Evolutionary conservation across 2,329 filamentous ascomycete species (phyloP).

Genomic region (Zymoseptoria tritici): DNA sequence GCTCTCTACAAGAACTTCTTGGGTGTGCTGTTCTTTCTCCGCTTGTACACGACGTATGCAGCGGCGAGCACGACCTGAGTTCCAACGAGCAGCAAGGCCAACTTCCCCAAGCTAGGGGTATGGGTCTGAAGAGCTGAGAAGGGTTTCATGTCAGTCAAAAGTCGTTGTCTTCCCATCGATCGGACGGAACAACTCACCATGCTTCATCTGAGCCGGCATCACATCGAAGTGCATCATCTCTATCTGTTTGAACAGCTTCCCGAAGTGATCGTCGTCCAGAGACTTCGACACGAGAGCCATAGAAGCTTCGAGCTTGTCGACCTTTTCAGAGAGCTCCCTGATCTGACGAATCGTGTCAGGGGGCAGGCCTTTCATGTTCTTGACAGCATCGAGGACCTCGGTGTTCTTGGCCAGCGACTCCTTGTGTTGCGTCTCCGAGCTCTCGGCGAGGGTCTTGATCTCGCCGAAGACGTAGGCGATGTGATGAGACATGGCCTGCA

Average conservation of each 20-base stretch:
- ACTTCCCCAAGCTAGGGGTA: conserved; percentile 51
- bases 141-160: conserved; percentile 6
- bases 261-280: conserved; percentile 50
- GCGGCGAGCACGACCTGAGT: conserved; percentile 65
- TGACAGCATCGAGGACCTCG: conserved; percentile 26
- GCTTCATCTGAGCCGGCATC: conserved; percentile 43
- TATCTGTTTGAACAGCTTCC: conserved; percentile 47
- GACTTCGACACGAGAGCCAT: conserved; percentile 47
- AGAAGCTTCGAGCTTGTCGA: conserved; percentile 41
- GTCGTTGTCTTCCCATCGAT: not conserved
- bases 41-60: conserved; percentile 72
- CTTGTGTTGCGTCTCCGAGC: conserved; percentile 50
- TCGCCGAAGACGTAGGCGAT: conserved; percentile 55
- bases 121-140: conserved; percentile 44
- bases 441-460: conserved; percentile 44
- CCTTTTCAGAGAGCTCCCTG: conserved; percentile 10
- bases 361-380: conserved; percentile 43
- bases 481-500: conserved; percentile 67
- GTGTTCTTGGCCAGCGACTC: conserved; percentile 35
- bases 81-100: conserved; percentile 64
- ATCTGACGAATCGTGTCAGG: conserved; percentile 17
- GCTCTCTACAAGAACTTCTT: conserved; percentile 75
- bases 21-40: conserved; percentile 63
- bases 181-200: conserved; percentile 37
- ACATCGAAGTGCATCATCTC: conserved; percentile 42